A percentile compares a stretch with the other conserved stretches of the same genome.
Conservation (phyloP, 2,329 filamentous ascomycete species). For the Botrytis paeoniae region DNA sequence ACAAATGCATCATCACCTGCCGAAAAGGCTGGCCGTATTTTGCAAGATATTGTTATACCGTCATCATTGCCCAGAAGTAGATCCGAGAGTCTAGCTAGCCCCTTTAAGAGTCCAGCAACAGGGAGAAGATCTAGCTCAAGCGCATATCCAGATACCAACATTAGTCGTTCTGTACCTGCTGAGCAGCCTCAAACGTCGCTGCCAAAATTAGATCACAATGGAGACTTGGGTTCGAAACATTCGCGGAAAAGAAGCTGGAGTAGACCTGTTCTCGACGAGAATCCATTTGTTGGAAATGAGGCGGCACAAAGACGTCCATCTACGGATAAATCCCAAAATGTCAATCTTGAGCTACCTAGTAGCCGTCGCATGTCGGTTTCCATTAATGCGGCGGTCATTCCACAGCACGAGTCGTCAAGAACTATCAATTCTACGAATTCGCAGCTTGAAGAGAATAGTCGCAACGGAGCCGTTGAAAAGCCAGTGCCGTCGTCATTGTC, state of each 20-base stretch:
- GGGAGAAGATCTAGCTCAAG: conserved; percentile 31
- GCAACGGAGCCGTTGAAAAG: not conserved
- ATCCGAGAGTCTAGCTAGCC: conserved; percentile 38
- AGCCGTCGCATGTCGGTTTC: conserved; percentile 16
- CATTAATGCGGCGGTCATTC: not conserved
- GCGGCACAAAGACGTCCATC: not conserved
- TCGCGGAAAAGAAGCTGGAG: conserved; percentile 21
- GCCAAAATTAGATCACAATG: conserved; percentile 29
- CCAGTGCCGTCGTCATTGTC: conserved; percentile 24
- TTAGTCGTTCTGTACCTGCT: not conserved
- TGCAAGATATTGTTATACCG: conserved; percentile 37
- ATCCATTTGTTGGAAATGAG: conserved; percentile 29
- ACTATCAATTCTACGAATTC: not conserved
- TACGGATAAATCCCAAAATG: conserved; percentile 8
- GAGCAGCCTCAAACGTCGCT: conserved; percentile 24
- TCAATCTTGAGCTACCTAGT: conserved; percentile 11
- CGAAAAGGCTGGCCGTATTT: conserved; percentile 36
- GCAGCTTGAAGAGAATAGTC: not conserved
- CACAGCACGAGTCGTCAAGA: conserved; percentile 7
- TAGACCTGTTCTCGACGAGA: conserved; percentile 27
- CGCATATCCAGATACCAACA: conserved; percentile 23
- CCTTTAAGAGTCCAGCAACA: conserved; percentile 37
- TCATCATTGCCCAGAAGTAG: conserved; percentile 34
- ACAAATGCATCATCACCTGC: conserved; percentile 32
- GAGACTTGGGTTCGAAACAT: conserved; percentile 23